Percentiles rank a stretch among this genome's conserved stretches.
These are phyloP conservation scores for Podila horticola DNA, from an alignment of 192 early-diverging fungal species.

Conservation along the genomic window DNA sequence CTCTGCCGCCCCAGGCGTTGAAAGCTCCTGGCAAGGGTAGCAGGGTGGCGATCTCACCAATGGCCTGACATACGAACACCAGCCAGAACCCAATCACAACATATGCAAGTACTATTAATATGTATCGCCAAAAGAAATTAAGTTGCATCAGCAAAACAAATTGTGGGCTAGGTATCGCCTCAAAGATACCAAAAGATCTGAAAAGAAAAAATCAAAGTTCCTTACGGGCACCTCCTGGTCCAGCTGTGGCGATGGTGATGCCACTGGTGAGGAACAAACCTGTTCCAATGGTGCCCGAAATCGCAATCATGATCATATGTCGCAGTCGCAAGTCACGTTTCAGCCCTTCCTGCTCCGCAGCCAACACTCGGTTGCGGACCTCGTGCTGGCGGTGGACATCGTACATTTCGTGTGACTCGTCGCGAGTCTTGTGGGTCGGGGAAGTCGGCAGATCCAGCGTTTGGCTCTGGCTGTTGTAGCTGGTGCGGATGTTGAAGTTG, in stretches of 20 bases:
- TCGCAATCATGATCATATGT: slow-evolving; percentile 78
- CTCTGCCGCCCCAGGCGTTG: slow-evolving; percentile 79
- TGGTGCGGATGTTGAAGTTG: slow-evolving; percentile 3
- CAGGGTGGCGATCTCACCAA: slow-evolving; percentile 89
- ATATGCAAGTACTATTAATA: slow-evolving; percentile 73
- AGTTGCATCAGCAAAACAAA: not conserved
- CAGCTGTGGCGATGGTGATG: slow-evolving; percentile 75
- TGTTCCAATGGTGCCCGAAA: slow-evolving; percentile 84
- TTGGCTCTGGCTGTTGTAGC: not conserved
- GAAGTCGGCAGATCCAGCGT: not conserved
- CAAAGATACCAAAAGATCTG: not conserved
- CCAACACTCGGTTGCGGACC: slow-evolving; percentile 9
- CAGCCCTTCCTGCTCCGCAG: slow-evolving; percentile 51
- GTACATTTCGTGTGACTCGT: slow-evolving; percentile 18
- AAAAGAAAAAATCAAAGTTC: not conserved
- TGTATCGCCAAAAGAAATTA: not conserved
- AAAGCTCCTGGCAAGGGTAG: slow-evolving; percentile 87
- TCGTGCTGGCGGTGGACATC: slow-evolving; percentile 28
- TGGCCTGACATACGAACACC: slow-evolving; percentile 75
- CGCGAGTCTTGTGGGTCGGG: slow-evolving; percentile 6
- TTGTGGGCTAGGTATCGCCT: not conserved
- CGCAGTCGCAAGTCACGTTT: slow-evolving; percentile 67
- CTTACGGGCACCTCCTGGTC: slow-evolving; percentile 73
- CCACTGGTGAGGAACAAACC: slow-evolving; percentile 88
- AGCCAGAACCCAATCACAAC: slow-evolving; percentile 72